Evolutionary conservation across 805 yeast genomes (phyloP).

Genomic region (Ogataea pilisensis): DNA sequence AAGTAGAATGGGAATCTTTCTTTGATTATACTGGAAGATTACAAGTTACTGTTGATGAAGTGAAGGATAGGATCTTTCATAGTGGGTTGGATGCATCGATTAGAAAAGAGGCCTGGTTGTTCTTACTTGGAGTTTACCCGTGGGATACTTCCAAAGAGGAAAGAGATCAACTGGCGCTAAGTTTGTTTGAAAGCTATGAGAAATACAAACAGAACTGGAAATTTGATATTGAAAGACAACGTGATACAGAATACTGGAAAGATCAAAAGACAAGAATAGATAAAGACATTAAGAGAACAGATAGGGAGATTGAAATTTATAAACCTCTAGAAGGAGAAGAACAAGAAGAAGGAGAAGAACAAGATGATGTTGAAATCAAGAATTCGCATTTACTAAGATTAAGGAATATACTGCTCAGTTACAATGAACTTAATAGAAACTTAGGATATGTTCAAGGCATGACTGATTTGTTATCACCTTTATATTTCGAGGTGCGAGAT

Average conservation of each 20-base stretch:
- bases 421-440: slow-evolving; percentile 76
- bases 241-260: slow-evolving; percentile 66
- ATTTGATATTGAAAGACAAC: slow-evolving; percentile 47
- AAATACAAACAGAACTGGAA: slow-evolving; percentile 71
- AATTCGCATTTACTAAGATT: slow-evolving; percentile 73
- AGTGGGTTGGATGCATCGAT: slow-evolving; percentile 68
- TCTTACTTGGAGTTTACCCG: slow-evolving; percentile 75
- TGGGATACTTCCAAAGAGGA: slow-evolving; percentile 81
- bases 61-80: slow-evolving; percentile 81
- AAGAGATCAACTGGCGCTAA: slow-evolving; percentile 52
- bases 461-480: slow-evolving; percentile 88
- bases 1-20: slow-evolving; percentile 77
- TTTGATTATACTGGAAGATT: slow-evolving; percentile 80
- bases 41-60: slow-evolving; percentile 68
- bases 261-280: slow-evolving; percentile 90
- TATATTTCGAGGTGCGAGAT: slow-evolving; percentile 63
- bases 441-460: slow-evolving; percentile 97
- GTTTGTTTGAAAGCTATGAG: slow-evolving; percentile 45
- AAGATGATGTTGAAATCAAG: slow-evolving; percentile 58
- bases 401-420: slow-evolving; percentile 78
- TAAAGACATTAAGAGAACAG: slow-evolving; percentile 91
- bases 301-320: slow-evolving; percentile 69
- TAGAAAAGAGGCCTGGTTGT: slow-evolving; percentile 80
- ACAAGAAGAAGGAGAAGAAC: slow-evolving; percentile 41
- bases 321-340: slow-evolving; percentile 29